Conservation (phyloP, 768 basidiomycete species). For the Atractiella rhizophila region DNA sequence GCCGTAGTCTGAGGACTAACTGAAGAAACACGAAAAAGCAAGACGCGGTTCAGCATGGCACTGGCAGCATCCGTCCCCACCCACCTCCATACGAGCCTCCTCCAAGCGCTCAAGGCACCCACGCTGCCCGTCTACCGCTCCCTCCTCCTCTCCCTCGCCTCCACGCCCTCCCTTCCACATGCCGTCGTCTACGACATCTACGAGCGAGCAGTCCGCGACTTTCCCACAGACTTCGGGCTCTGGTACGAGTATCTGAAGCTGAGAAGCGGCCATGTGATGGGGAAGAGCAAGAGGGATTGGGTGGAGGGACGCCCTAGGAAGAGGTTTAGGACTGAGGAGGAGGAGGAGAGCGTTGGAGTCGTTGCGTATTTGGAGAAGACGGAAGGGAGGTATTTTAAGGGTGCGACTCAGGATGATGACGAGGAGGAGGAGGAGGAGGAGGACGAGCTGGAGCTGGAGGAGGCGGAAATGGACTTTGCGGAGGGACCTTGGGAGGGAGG, state of each 20-base stretch:
- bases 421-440: constrained; percentile 12
- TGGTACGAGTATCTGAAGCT: constrained; percentile 80
- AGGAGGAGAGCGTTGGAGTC: constrained; percentile 8
- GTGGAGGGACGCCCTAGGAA: constrained; percentile 70
- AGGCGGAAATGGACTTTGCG: background rate
- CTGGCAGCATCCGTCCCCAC: no score
- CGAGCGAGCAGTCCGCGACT: constrained; percentile 64
- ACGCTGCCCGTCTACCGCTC: no score
- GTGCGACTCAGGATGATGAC: constrained; percentile 39
- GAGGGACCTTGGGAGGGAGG: constrained; percentile 57
- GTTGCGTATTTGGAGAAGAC: constrained; percentile 20
- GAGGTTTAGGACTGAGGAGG: constrained; percentile 26
- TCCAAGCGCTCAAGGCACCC: no score
- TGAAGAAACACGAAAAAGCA: no score
- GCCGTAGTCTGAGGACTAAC: no score
- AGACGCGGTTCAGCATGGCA: no score
- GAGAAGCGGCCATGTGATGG: constrained; percentile 65
- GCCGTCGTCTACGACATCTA: no score
- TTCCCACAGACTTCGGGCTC: constrained; percentile 73
- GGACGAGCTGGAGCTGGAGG: background rate
- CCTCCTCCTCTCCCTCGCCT: no score
- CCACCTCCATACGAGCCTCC: no score
- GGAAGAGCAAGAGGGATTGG: constrained; percentile 40
- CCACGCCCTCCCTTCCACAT: no score
- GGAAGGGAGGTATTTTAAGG: constrained; percentile 66